A percentile compares a stretch with the other conserved stretches of the same genome.
Conservation (phyloP, 2,329 filamentous ascomycete genomes). For the Ophiostoma montium region DNA sequence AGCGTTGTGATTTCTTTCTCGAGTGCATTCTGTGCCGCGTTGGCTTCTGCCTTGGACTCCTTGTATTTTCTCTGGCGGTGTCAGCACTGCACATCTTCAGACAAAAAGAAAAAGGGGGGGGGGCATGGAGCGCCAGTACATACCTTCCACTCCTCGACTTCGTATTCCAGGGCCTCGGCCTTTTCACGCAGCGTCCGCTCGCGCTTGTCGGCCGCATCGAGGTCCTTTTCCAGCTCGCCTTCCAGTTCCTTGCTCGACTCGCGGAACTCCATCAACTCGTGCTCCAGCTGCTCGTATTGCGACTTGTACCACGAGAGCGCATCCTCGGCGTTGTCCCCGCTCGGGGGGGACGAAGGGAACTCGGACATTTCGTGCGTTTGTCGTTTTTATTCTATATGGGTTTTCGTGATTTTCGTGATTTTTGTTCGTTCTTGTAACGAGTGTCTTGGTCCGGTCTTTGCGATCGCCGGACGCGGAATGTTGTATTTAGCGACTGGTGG, state of each 20-base stretch:
- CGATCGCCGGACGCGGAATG: neutral
- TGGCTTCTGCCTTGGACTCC: conserved; percentile 81
- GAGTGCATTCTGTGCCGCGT: conserved; percentile 65
- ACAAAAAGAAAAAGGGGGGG: no score
- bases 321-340: conserved; percentile 47
- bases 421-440: neutral
- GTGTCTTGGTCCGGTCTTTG: neutral
- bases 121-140: no score
- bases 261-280: conserved; percentile 86
- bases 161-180: conserved; percentile 69
- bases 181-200: conserved; percentile 78
- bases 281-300: conserved; percentile 86
- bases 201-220: conserved; percentile 87
- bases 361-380: conserved; percentile 21
- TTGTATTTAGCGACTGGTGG: neutral
- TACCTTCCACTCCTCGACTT: conserved; percentile 98
- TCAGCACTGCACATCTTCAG: neutral
- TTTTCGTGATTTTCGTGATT: neutral
- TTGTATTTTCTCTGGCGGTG: conserved; percentile 72
- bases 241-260: conserved; percentile 89
- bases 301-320: conserved; percentile 88
- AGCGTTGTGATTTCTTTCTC: conserved; percentile 94
- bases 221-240: conserved; percentile 86
- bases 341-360: conserved; percentile 47
- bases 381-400: neutral